Conservation (phyloP, 495 filamentous ascomycete genomes). For the Physcia stellaris region DNA sequence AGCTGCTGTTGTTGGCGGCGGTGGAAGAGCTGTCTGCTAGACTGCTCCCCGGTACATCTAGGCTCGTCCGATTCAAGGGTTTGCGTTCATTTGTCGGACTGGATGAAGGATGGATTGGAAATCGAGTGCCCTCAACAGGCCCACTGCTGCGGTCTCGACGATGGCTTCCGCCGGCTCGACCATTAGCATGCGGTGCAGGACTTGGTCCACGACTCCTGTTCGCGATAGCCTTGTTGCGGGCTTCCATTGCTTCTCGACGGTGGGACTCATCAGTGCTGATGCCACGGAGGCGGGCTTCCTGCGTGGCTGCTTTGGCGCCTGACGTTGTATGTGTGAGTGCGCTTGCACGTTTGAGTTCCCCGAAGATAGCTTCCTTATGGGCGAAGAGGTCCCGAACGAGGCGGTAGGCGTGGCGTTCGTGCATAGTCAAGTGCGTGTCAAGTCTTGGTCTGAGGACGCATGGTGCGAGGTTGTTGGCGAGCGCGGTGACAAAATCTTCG, state of each 20-base stretch:
- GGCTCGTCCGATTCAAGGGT: slow-evolving; percentile 30
- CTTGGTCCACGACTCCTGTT: slow-evolving; percentile 60
- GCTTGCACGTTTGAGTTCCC: slow-evolving; percentile 85
- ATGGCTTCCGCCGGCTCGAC: slow-evolving; percentile 26
- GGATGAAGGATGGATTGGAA: slow-evolving; percentile 62
- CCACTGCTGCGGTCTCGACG: slow-evolving; percentile 74
- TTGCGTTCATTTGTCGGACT: slow-evolving; percentile 27
- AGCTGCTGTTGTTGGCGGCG: slow-evolving; percentile 18
- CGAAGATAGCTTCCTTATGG: slow-evolving; percentile 89
- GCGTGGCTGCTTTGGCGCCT: slow-evolving; percentile 26
- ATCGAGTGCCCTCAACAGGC: slow-evolving; percentile 56
- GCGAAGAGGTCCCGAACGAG: slow-evolving; percentile 86
- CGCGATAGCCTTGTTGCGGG: slow-evolving; percentile 71
- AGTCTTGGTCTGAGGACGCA: slow-evolving; percentile 77
- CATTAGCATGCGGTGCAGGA: slow-evolving; percentile 44
- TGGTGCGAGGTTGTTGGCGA: slow-evolving; percentile 68
- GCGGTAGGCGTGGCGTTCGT: slow-evolving; percentile 86
- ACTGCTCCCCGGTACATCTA: slow-evolving; percentile 45
- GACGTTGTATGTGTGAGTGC: slow-evolving; percentile 43
- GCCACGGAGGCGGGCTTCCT: slow-evolving; percentile 62
- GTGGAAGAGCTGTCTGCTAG: slow-evolving; percentile 16
- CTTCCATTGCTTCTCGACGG: slow-evolving; percentile 85
- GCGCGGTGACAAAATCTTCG: slow-evolving; percentile 63
- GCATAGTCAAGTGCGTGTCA: slow-evolving; percentile 83
- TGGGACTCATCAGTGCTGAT: slow-evolving; percentile 95